Percentiles rank a stretch among this genome's conserved stretches.
Conservation (phyloP, 108 stramenopile species). For the Skeletonema tropicum region DNA sequence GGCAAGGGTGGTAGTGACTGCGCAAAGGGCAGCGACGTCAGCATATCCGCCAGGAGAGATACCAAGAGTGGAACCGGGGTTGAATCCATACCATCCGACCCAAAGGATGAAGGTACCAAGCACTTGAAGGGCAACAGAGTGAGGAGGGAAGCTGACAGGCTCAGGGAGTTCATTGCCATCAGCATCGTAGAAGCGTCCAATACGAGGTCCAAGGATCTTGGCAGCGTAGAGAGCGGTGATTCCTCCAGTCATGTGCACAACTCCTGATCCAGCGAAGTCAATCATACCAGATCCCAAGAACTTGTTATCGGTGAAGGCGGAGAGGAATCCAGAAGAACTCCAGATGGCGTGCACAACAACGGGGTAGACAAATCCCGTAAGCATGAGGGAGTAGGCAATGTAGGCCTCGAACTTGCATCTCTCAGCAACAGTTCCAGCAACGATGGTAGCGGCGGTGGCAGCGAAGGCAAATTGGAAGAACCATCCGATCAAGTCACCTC, state of each 20-base stretch:
- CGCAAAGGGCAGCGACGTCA: slow-evolving; percentile 65
- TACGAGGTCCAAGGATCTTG: slow-evolving; percentile 83
- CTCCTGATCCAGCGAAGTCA: slow-evolving; percentile 79
- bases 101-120: slow-evolving; percentile 89
- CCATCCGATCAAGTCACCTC: slow-evolving; percentile 62
- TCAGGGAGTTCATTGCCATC: slow-evolving; percentile 66
- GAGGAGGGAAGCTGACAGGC: slow-evolving; percentile 72
- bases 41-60: slow-evolving; percentile 44
- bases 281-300: slow-evolving; percentile 71
- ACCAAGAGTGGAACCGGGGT: slow-evolving; percentile 77
- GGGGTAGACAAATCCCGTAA: slow-evolving; percentile 90
- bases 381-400: slow-evolving; percentile 68
- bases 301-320: slow-evolving; percentile 60
- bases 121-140: slow-evolving; percentile 84
- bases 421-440: slow-evolving; percentile 72
- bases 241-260: slow-evolving; percentile 83
- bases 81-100: slow-evolving; percentile 98
- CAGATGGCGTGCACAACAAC: slow-evolving; percentile 85
- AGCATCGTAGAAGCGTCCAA: slow-evolving; percentile 81
- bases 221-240: slow-evolving; percentile 83
- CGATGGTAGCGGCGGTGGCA: slow-evolving; percentile 74
- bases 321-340: slow-evolving; percentile 73
- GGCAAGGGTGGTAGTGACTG: slow-evolving; percentile 81
- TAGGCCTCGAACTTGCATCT: slow-evolving; percentile 82
- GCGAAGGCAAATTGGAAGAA: slow-evolving; percentile 84